phyloP scores from a whole-genome alignment of 2,329 filamentous ascomycete species.

The Fusarium oxysporum region DNA sequence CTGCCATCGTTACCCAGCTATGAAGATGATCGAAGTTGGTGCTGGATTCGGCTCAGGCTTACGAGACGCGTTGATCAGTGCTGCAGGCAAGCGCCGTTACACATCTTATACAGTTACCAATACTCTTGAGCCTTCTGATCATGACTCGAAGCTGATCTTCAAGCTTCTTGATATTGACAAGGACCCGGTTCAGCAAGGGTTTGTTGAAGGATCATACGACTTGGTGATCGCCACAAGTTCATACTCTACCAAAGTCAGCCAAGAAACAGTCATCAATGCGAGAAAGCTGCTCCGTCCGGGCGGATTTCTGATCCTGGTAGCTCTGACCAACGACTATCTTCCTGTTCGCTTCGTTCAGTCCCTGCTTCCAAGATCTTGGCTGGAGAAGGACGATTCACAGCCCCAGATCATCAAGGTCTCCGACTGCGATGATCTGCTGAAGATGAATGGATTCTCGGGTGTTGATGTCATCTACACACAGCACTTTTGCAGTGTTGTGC shows the following conservation, averaged over 20 bases:
- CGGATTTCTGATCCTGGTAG: not conserved
- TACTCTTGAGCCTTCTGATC: not conserved
- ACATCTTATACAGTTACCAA: not conserved
- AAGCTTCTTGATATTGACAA: not conserved
- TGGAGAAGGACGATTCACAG: not conserved
- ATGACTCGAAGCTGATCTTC: not conserved
- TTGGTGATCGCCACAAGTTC: not conserved
- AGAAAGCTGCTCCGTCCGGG: not conserved
- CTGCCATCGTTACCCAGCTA: not conserved
- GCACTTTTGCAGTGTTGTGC: not conserved
- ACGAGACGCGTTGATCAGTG: not conserved
- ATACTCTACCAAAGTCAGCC: not conserved
- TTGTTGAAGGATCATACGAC: not conserved
- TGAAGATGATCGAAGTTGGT: not conserved
- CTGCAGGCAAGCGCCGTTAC: not conserved
- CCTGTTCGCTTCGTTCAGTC: not conserved
- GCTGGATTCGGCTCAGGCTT: not conserved
- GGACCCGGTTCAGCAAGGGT: not conserved
- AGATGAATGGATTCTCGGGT: not conserved
- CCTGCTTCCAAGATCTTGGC: not conserved
- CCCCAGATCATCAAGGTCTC: not conserved
- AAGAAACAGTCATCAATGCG: not conserved
- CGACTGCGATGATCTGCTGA: not conserved
- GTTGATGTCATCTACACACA: not conserved
- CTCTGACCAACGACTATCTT: not conserved